Base-by-base conservation (phyloP, 2,329 filamentous ascomycete species). In the Tolypocladium cylindrosporum region DNA sequence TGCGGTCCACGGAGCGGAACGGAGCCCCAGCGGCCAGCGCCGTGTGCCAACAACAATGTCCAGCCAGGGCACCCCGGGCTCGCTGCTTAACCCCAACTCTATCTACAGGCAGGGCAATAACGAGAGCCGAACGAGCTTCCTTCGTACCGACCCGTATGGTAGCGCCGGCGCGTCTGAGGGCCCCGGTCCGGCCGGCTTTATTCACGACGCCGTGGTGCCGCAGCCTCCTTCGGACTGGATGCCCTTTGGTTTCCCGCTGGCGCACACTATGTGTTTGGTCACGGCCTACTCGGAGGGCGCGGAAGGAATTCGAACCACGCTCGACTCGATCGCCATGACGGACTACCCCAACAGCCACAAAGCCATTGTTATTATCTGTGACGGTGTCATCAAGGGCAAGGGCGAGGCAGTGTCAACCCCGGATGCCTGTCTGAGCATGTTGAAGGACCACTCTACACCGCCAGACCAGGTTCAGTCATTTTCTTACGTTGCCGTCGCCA, bases 281-380 rank as follows among this genome's bases (percentile, higher is more conserved):
- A 99, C 95, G 34, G 91, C 91, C 21, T 99, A 99, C 72, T 99
- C 94, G 0, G 94, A 99, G 77, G 94, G 94, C 63, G 90, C 88
- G 63, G 88, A 96, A 60, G 94, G 93, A 68, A 83, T 99, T 58
- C 88, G 94, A 54, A 96, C 92, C 0, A 99, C 94, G 1, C 78
- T 99, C 36, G 92, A 99, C 74, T 99, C 94, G 1, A 88, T 99
- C 69, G 94, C 93, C 55, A 96, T 90, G 74, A 99, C 94, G 3
- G 95, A 99, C 72, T 99, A 99, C 67, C 94, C 94, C 55, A 99
- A 99, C 80, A 97, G 93, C 72, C 95, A 99, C 81, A 99, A 99
- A 75, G 85, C 92, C 36, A 94, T 99, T 65, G 81, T 99, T 60
- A 90, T 97, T 66, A 90, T 99, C 66, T 99, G 94, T 75, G 94